Evolutionary conservation across 352 stramenopile genomes (phyloP).

Genomic region (Vaucheria bursata): DNA sequence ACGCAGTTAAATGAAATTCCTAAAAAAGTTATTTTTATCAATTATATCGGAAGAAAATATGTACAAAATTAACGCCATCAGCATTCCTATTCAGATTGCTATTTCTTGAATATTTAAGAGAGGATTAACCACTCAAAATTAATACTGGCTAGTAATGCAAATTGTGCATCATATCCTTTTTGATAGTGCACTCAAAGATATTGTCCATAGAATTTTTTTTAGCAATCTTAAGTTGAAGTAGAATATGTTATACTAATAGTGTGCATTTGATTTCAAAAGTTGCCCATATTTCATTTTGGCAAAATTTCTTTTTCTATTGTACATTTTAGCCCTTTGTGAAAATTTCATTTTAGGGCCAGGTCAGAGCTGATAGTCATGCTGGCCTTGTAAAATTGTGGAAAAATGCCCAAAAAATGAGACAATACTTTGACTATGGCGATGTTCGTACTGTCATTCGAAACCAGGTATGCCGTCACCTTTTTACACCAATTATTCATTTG

Average conservation of each 20-base stretch:
- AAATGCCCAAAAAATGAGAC: conserved; percentile 44
- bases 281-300: neutral
- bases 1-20: no score
- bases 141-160: no score
- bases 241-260: neutral
- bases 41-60: no score
- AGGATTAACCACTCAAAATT: no score
- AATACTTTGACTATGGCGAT: conserved; percentile 47
- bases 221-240: neutral
- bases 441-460: conserved; percentile 54
- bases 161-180: no score
- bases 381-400: conserved; percentile 42
- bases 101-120: no score
- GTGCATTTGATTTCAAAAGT: neutral
- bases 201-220: no score
- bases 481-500: neutral
- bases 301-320: neutral
- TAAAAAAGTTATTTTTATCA: no score
- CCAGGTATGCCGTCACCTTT: conserved; percentile 11
- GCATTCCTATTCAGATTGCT: no score
- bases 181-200: no score
- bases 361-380: neutral
- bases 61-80: no score
- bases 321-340: neutral
- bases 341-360: neutral